Conservation (phyloP, 371 early-diverging fungal genomes). For the Rhizopus delemar region DNA sequence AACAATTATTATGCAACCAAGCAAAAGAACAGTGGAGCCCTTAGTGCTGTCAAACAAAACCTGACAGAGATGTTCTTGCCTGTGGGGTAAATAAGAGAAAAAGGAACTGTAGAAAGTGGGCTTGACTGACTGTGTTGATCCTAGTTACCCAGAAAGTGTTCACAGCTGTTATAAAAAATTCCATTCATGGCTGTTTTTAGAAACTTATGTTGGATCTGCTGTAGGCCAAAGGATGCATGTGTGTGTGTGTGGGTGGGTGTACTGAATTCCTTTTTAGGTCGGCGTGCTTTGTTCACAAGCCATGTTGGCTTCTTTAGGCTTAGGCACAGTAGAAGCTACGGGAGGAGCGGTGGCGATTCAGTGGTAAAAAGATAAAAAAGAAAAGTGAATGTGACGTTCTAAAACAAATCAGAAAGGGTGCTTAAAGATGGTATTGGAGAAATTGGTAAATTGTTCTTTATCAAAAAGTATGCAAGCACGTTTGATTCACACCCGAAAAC, state of each 20-base stretch:
- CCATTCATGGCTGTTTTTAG: slow-evolving; percentile 67
- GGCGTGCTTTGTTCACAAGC: slow-evolving; percentile 73
- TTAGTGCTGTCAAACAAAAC: slow-evolving; percentile 45
- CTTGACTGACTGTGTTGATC: background rate
- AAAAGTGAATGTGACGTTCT: too few species aligned
- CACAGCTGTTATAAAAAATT: slow-evolving; percentile 58
- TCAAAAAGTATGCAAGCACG: slow-evolving; percentile 65
- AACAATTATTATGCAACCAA: slow-evolving; percentile 7
- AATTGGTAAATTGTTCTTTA: slow-evolving; percentile 74
- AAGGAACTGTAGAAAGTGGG: too few species aligned
- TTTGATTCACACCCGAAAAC: slow-evolving; percentile 78
- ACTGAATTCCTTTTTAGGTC: slow-evolving; percentile 26
- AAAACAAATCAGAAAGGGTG: slow-evolving; percentile 36
- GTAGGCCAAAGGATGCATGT: slow-evolving; percentile 24
- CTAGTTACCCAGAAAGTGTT: slow-evolving; percentile 53
- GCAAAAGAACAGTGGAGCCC: slow-evolving; percentile 21
- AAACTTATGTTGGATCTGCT: slow-evolving; percentile 66
- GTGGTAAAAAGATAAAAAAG: slow-evolving; percentile 41
- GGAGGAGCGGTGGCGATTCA: slow-evolving; percentile 74
- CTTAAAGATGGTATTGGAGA: slow-evolving; percentile 74
- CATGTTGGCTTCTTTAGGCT: slow-evolving; percentile 68
- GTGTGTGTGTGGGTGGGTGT: too few species aligned
- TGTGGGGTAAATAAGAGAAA: slow-evolving; percentile 50
- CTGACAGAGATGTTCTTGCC: slow-evolving; percentile 65
- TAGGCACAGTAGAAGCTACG: slow-evolving; percentile 56